A percentile compares a stretch with the other conserved stretches of the same genome.
phyloP scores from a whole-genome alignment of 495 filamentous ascomycete genomes.

The Aspergillus saccharolyticus region DNA sequence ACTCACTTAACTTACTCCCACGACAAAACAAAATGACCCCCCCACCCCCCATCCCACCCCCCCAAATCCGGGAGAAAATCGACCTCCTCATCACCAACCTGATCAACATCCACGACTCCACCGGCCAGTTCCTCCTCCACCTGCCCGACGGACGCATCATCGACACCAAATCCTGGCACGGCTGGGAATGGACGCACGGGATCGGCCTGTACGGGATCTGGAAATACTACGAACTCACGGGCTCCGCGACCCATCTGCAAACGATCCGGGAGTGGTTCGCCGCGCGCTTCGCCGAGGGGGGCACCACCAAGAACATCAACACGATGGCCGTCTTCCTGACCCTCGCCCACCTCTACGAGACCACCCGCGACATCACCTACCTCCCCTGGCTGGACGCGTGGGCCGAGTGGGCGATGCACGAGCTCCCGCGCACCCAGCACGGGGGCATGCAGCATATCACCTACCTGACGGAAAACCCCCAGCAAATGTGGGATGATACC shows the following conservation, averaged over 20 bases:
- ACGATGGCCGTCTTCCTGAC: constrained; percentile 71
- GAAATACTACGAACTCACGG: constrained; percentile 66
- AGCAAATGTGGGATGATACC: constrained; percentile 75
- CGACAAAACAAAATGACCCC: not conserved
- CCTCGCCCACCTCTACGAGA: constrained; percentile 65
- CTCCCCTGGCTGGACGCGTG: constrained; percentile 67
- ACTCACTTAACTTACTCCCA: too few species aligned
- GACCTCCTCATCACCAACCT: constrained; percentile 60
- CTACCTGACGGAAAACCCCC: constrained; percentile 56
- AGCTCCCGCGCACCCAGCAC: constrained; percentile 59
- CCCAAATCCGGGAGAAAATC: constrained; percentile 51
- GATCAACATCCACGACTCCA: constrained; percentile 64
- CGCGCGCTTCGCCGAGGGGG: constrained; percentile 57
- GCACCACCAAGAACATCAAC: constrained; percentile 77
- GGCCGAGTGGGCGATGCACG: constrained; percentile 74
- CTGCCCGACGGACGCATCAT: constrained; percentile 66
- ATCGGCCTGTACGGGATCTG: constrained; percentile 74
- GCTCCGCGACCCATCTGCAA: constrained; percentile 41
- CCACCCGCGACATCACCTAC: constrained; percentile 55
- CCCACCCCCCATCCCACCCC: constrained; percentile 16
- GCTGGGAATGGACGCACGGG: constrained; percentile 80
- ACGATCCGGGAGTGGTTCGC: constrained; percentile 67
- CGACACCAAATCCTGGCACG: constrained; percentile 72
- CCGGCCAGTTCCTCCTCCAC: constrained; percentile 61
- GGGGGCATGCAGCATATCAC: constrained; percentile 74